A percentile compares a stretch with the other conserved stretches of the same genome.
Evolutionary conservation across 768 basidiomycete species (phyloP).

Genomic region (Boletus tomentosulus): DNA sequence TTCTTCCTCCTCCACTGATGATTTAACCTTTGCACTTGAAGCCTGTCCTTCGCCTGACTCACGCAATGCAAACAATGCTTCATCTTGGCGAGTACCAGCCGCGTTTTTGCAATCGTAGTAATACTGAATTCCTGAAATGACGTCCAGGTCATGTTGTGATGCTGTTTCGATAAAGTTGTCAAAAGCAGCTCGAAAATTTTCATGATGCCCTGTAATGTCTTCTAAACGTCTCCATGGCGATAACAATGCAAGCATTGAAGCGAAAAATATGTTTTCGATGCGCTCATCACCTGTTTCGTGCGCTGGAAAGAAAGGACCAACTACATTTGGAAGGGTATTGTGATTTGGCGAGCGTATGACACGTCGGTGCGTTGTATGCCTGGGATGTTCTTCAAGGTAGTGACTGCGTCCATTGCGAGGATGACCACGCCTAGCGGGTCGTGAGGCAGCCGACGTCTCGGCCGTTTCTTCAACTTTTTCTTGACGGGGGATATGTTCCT

Average conservation of each 20-base stretch:
- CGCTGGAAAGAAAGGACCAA: background rate
- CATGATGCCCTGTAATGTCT: background rate
- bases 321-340: background rate
- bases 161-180: background rate
- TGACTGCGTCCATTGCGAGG: background rate
- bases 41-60: background rate
- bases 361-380: background rate
- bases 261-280: background rate
- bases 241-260: background rate
- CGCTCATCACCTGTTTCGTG: background rate
- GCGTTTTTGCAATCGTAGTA: background rate
- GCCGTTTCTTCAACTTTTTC: background rate
- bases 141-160: background rate
- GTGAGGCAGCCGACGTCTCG: no score
- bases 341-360: background rate
- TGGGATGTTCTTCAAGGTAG: background rate
- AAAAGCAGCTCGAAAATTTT: background rate
- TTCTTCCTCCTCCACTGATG: background rate
- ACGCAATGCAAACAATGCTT: background rate
- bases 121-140: background rate
- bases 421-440: background rate
- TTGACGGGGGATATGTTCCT: background rate
- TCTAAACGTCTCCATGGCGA: background rate
- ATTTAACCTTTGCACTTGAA: background rate
- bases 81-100: background rate